Evolutionary conservation across 352 stramenopile genomes (phyloP), one percentile per base, ranked within the genome.

Genomic region (Blastocystis sp.): DNA sequence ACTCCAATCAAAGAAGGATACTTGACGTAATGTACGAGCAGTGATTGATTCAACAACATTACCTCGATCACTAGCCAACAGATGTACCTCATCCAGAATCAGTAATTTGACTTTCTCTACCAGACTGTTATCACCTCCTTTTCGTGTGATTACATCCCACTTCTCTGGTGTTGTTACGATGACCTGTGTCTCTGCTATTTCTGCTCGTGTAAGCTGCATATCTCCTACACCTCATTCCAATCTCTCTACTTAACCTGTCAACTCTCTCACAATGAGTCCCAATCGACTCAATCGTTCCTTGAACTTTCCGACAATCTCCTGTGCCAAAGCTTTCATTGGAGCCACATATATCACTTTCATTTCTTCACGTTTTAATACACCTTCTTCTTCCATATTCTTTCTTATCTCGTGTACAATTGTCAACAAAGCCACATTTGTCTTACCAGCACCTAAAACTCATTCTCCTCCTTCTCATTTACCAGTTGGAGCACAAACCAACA

Each of bases 51-150:
- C 97, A 78, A 99, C 98, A 0, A 99, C 96, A 5, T 96, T 95
- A 9, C 96, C 96, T 78, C 97, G 93, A 83, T 98, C 96, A 80
- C 98, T 96, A 1, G 96, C 96, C 0, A 99, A 90, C 61, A 99
- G 90, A 88, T 99, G 97, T 11, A 99, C 95, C 91, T 99, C 97
- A 89, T 99, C 97, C 88, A 99, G 98, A 88, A 99, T 99, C 16
- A 99, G 89, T 35, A 99, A 91, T 63, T 87, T 75, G 32, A 90
- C 88, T 9, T 80, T 78, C 66, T 90, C 63, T 6, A 83, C 88
- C 46, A 95, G 89, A 27, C 92, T 90, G 88, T 96, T 95, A 89
- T 99, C 96, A 65, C 91, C 92, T 21, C 90, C 93, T 90, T 99
- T 99, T 56, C 97, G 91, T 67, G 97, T 99, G 43, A 99, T 97